Evolutionary conservation across 768 basidiomycete genomes (phyloP).

Genomic region (Gymnopilus dilepis): DNA sequence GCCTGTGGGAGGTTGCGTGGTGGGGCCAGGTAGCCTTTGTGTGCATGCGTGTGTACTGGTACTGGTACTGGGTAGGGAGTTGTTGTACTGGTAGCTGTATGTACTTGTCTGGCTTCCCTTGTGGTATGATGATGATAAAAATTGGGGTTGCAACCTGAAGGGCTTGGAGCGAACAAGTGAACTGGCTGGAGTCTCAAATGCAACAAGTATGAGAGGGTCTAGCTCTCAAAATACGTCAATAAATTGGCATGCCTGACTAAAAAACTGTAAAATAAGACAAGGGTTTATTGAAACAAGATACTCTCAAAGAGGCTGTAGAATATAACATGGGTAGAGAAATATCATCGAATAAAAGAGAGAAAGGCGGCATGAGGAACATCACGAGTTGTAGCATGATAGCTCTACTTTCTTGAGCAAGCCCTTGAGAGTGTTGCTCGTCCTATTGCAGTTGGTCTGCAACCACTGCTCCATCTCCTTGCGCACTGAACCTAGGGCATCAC

Average conservation of each 20-base stretch:
- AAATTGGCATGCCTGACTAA: too few species aligned
- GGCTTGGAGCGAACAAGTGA: background rate
- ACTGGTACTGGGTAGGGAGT: conserved; percentile 28
- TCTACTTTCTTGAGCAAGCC: conserved; percentile 85
- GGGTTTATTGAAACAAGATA: too few species aligned
- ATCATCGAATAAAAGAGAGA: conserved; percentile 7
- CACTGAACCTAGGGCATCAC: conserved; percentile 64
- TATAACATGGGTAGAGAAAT: conserved; percentile 24
- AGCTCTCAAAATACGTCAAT: too few species aligned
- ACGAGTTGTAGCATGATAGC: conserved; percentile 49
- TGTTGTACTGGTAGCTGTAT: too few species aligned
- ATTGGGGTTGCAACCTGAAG: conserved; percentile 14
- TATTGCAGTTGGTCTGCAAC: conserved; percentile 86
- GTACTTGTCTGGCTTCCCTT: conserved; percentile 17
- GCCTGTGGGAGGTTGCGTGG: background rate
- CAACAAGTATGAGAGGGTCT: too few species aligned
- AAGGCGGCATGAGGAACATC: conserved; percentile 14
- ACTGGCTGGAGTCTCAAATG: too few species aligned
- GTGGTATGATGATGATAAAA: conserved; percentile 16
- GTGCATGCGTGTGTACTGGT: conserved; percentile 17
- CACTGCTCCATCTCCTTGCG: conserved; percentile 86
- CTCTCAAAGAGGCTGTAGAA: too few species aligned
- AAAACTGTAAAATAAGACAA: too few species aligned
- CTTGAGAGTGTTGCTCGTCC: conserved; percentile 80
- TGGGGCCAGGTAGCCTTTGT: conserved; percentile 37